Base-by-base conservation (phyloP, 2,329 filamentous ascomycete genomes). In the Hortaea werneckii region DNA sequence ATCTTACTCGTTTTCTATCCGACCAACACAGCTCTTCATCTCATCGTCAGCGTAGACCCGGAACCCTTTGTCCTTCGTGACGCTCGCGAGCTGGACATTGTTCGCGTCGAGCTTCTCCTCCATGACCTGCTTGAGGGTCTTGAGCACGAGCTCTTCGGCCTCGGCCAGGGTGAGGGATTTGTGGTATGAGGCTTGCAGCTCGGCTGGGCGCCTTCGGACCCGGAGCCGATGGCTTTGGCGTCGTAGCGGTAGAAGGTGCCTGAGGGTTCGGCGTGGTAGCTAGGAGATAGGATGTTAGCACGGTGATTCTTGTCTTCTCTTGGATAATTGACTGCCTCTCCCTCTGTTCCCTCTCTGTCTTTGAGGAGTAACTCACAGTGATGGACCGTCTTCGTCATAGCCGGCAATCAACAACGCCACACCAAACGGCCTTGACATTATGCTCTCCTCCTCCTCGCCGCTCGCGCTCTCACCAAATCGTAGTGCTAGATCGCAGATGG, bases 71-170 rank as follows among this genome's bases (percentile, higher is more conserved):
- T 95, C 90, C 76, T 89, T 94, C 52, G 92, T 98, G 47, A 98
- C 92, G 65, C 90, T 96, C 44, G 92, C 92, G 58, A 98, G 71
- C 74, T 98, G 92, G 55, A 98, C 92, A 65, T 98, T 98, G 80
- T 98, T 98, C 54, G 88, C 79, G 66, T 98, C 92, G 50, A 98
- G 77, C 75, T 98, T 98, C 80, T 98, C 92, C 73, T 98, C 92
- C 92, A 98, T 98, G 58, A 98, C 92, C 73, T 98, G 92, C 78
- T 96, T 98, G 67, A 98, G 70, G 34, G 92, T 98, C 80, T 96
- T 96, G 62, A 98, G 75, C 43, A 95, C 89, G 55, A 98, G 73
- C 3, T 89, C 92, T 73, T 98, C 92, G 48, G 92, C 92, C 65
- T 98, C 92, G 47, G 78, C 74, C 52, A 98, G 82, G 37, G 89